Evolutionary conservation across 2,329 filamentous ascomycete species (phyloP).

Genomic region (Cladosporium velox): DNA sequence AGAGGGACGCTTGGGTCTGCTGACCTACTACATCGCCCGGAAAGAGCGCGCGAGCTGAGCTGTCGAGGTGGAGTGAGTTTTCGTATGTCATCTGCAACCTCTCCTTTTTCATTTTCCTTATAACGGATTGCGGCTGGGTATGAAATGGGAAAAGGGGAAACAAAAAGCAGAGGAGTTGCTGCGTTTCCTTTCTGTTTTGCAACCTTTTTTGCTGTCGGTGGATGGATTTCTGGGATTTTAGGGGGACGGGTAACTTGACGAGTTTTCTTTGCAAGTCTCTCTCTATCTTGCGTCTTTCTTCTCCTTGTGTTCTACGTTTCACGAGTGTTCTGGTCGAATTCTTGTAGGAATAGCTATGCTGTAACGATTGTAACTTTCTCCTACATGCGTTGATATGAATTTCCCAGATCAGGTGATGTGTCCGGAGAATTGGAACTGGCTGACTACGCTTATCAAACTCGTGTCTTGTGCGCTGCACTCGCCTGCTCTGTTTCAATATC

Average conservation of each 20-base stretch:
- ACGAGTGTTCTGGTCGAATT: background rate
- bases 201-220: background rate
- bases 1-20: slow-evolving; percentile 73
- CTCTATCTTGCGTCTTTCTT: background rate
- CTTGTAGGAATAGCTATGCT: background rate
- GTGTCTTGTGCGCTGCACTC: background rate
- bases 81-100: slow-evolving; percentile 10
- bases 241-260: background rate
- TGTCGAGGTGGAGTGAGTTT: background rate
- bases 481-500: background rate
- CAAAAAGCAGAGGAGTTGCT: slow-evolving; percentile 7
- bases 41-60: slow-evolving; percentile 40
- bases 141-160: background rate
- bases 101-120: background rate
- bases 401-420: background rate
- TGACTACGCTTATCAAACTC: background rate
- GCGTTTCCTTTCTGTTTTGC: background rate
- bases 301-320: background rate
- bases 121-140: background rate
- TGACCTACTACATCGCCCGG: slow-evolving; percentile 80
- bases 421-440: background rate
- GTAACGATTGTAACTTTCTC: background rate
- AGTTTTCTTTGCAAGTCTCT: slow-evolving; percentile 1
- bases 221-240: background rate
- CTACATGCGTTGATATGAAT: background rate